Evolutionary conservation across 495 filamentous ascomycete species (phyloP).

Genomic region (Talaromyces liani): DNA sequence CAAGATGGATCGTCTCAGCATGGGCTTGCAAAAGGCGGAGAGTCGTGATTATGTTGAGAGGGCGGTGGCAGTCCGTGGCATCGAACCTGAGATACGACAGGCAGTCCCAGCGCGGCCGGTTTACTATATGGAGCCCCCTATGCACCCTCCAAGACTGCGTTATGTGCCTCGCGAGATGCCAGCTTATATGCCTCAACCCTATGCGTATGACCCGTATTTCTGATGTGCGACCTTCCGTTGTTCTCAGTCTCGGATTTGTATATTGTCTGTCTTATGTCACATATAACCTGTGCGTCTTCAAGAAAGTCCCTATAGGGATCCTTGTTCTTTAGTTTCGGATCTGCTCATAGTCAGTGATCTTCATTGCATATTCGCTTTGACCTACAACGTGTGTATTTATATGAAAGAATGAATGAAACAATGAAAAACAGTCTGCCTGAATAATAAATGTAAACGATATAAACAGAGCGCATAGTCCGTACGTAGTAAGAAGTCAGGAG

Average conservation of each 20-base stretch:
- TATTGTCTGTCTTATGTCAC: background rate
- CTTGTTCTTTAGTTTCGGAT: background rate
- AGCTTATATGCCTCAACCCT: background rate
- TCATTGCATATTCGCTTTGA: background rate
- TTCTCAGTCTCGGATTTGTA: background rate
- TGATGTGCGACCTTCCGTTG: background rate
- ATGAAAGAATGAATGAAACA: background rate
- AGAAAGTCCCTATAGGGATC: background rate
- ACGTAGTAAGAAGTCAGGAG: background rate
- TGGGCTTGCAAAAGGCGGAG: background rate
- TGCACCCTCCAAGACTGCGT: background rate
- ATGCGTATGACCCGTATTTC: background rate
- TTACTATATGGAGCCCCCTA: background rate
- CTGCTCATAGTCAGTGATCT: background rate
- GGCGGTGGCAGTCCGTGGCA: background rate
- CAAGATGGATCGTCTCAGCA: background rate
- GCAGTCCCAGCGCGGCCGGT: background rate
- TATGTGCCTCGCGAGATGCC: constrained; percentile 1
- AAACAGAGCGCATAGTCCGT: too few species aligned
- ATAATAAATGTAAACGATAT: background rate
- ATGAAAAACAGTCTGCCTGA: background rate
- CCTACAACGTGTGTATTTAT: background rate
- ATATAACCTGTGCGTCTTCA: background rate
- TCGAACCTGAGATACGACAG: background rate
- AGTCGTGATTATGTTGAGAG: background rate